Evolutionary conservation across 345 rosid species (phyloP).

Genomic region (Combretum micranthum): DNA sequence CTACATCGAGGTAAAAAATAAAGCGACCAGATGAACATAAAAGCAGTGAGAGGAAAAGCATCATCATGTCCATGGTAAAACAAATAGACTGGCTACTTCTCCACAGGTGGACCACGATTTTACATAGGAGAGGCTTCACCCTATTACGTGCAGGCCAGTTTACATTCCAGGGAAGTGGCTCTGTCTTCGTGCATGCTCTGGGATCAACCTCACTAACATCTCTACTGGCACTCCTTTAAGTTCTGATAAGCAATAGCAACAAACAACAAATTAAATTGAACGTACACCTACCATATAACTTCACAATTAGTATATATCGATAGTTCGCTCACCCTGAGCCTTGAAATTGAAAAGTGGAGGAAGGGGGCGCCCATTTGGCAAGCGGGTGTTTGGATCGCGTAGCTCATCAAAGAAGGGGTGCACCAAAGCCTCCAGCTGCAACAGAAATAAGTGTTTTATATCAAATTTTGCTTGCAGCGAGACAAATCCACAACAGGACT

Average conservation of each 20-base stretch:
- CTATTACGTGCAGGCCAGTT: not conserved
- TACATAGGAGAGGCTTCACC: no score
- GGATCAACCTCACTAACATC: constrained; percentile 53
- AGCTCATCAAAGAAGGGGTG: constrained; percentile 98
- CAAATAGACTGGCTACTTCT: no score
- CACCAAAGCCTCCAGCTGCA: constrained; percentile 73
- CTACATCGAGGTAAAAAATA: no score
- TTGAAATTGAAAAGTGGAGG: constrained; percentile 96
- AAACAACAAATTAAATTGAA: not conserved
- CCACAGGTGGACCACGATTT: no score
- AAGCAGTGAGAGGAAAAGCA: no score
- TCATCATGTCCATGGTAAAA: no score
- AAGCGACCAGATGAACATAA: no score
- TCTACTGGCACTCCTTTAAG: constrained; percentile 59
- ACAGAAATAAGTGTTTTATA: not conserved
- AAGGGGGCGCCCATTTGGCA: constrained; percentile 85
- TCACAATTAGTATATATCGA: not conserved
- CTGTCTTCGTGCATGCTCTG: constrained; percentile 60
- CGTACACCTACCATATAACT: no score
- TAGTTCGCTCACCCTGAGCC: constrained; percentile 53
- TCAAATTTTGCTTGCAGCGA: no score
- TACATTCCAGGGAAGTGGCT: constrained; percentile 38
- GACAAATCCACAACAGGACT: no score
- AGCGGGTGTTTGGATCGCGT: constrained; percentile 66
- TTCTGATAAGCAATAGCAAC: constrained; percentile 34